Evolutionary conservation across 495 filamentous ascomycete genomes (phyloP).

Genomic region (Tuber melanosporum): DNA sequence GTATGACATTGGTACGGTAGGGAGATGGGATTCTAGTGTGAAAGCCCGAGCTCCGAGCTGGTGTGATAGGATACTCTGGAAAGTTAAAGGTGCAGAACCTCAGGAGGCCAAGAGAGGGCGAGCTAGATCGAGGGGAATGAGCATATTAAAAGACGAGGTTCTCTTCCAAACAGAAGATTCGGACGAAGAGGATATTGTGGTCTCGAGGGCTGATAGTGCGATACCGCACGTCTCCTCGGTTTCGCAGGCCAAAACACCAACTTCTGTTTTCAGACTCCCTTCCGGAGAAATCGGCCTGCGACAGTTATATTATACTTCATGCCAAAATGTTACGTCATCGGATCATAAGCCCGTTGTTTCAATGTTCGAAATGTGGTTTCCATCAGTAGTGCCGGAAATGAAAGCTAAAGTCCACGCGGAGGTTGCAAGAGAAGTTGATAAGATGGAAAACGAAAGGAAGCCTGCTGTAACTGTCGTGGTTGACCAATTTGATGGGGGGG

Average conservation of each 20-base stretch:
- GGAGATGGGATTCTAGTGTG: constrained; percentile 87
- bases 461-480: constrained; percentile 79
- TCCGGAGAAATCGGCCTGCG: constrained; percentile 36
- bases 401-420: constrained; percentile 79
- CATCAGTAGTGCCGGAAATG: constrained; percentile 73
- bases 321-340: constrained; percentile 81
- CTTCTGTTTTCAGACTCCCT: constrained; percentile 25
- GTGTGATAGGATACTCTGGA: constrained; percentile 94
- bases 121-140: constrained; percentile 79
- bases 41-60: constrained; percentile 89
- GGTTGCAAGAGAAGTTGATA: constrained; percentile 80
- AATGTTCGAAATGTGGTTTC: constrained; percentile 71
- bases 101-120: constrained; percentile 52
- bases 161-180: constrained; percentile 59
- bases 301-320: constrained; percentile 61
- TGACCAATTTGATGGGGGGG: constrained; percentile 49
- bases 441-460: constrained; percentile 83
- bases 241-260: constrained; percentile 21
- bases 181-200: constrained; percentile 40
- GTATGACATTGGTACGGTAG: constrained; percentile 92
- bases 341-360: constrained; percentile 91
- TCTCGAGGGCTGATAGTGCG: constrained; percentile 32
- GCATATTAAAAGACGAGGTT: constrained; percentile 69
- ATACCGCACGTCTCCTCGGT: constrained; percentile 20
- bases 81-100: constrained; percentile 66